Conservation (phyloP, 2,329 filamentous ascomycete genomes). For the Microcyclosporella mali region DNA sequence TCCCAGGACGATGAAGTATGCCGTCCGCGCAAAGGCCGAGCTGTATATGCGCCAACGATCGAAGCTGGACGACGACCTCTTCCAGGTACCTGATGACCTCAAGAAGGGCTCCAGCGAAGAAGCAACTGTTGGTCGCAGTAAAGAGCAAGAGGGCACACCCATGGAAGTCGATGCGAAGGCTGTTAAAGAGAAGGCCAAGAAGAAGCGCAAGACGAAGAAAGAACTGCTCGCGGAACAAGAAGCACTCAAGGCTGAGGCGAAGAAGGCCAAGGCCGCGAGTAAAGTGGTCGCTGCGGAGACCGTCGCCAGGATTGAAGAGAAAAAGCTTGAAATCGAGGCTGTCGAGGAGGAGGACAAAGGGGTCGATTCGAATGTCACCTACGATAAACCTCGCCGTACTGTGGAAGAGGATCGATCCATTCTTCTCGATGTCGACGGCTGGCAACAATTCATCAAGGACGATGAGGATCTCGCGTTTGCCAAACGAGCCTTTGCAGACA, state of each 20-base stretch:
- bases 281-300: conserved; percentile 29
- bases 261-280: conserved; percentile 25
- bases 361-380: conserved; percentile 56
- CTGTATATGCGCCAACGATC: conserved; percentile 69
- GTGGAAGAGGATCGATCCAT: conserved; percentile 60
- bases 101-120: conserved; percentile 39
- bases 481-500: conserved; percentile 44
- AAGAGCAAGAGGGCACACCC: conserved; percentile 20
- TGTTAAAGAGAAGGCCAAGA: conserved; percentile 46
- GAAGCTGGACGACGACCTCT: conserved; percentile 78
- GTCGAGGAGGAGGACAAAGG: conserved; percentile 44
- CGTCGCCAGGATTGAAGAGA: conserved; percentile 33
- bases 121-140: conserved; percentile 19
- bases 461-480: conserved; percentile 59
- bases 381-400: conserved; percentile 54
- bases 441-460: conserved; percentile 63
- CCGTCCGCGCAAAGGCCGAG: conserved; percentile 65
- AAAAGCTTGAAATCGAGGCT: conserved; percentile 42
- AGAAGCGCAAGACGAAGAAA: conserved; percentile 69
- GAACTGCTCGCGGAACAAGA: conserved; percentile 65
- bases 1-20: conserved; percentile 57
- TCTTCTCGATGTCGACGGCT: conserved; percentile 64
- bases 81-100: conserved; percentile 53
- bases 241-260: conserved; percentile 45
- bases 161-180: conserved; percentile 27